These are phyloP conservation scores for Aquanectria penicillioides DNA, from an alignment of 2,329 filamentous ascomycete species.

Conservation along the genomic window DNA sequence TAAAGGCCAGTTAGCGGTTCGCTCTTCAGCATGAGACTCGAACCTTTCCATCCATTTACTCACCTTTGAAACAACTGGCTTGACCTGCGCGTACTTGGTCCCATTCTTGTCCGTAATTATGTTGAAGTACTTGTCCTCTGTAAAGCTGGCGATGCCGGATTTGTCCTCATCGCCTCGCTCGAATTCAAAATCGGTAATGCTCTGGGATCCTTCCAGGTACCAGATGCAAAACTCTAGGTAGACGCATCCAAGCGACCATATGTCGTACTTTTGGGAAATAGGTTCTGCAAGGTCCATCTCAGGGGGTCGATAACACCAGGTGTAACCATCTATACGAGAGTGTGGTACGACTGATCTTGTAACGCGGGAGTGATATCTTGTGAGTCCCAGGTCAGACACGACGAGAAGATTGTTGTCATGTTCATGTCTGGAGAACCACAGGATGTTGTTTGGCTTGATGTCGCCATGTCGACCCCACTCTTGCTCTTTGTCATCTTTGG, in stretches of 20 bases:
- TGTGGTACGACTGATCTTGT: background rate
- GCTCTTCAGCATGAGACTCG: no score
- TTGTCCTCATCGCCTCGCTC: no score
- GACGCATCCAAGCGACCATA: conserved; percentile 7
- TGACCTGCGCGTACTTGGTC: no score
- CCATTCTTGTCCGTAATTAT: no score
- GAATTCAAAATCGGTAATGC: no score
- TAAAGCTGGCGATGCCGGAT: no score
- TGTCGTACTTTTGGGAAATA: background rate
- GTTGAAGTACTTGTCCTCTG: no score
- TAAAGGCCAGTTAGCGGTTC: no score
- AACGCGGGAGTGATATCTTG: background rate
- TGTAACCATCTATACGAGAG: background rate
- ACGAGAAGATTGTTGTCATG: background rate
- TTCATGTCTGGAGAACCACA: background rate
- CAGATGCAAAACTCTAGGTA: background rate
- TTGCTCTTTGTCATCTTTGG: background rate
- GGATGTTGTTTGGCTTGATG: background rate
- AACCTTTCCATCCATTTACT: no score
- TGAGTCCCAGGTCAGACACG: background rate
- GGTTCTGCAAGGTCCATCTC: background rate
- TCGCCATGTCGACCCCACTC: conserved; percentile 5
- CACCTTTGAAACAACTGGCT: no score
- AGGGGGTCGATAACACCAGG: background rate
- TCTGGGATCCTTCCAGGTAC: background rate